A percentile compares a stretch with the other conserved stretches of the same genome.
Evolutionary conservation across 768 basidiomycete genomes (phyloP).

Genomic region (Trametes maxima): DNA sequence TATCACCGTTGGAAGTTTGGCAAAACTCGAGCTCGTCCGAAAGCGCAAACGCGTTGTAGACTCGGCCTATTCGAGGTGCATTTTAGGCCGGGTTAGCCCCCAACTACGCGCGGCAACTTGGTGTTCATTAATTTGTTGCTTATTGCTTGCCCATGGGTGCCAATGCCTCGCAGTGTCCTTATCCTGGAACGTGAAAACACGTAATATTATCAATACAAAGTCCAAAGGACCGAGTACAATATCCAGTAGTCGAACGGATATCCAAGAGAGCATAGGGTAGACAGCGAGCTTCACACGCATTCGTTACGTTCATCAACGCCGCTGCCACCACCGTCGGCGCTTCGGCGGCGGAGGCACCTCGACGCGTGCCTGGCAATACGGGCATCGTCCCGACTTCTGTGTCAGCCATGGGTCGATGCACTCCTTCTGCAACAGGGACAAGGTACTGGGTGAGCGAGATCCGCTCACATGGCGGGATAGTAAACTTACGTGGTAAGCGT

Average conservation of each 20-base stretch:
- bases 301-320: background rate
- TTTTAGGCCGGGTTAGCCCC: no score
- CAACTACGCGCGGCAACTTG: no score
- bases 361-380: conserved; percentile 13
- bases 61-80: no score
- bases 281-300: background rate
- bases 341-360: conserved; percentile 6
- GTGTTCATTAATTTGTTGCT: background rate
- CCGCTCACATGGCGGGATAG: no score
- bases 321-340: background rate
- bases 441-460: background rate
- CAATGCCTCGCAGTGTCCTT: background rate
- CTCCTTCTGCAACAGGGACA: conserved; percentile 5
- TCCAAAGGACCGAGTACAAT: background rate
- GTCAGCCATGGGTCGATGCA: conserved; percentile 22
- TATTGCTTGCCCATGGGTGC: background rate
- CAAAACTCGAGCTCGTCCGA: no score
- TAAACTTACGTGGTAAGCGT: conserved; percentile 87
- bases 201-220: background rate
- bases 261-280: background rate
- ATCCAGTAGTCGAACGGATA: background rate
- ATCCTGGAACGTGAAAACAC: no score
- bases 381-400: conserved; percentile 20
- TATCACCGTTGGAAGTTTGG: no score
- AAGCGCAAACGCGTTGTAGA: no score